These are phyloP conservation scores for Protomyces gravidus DNA, from an alignment of 1,139 yeast species.

Conservation along the genomic window DNA sequence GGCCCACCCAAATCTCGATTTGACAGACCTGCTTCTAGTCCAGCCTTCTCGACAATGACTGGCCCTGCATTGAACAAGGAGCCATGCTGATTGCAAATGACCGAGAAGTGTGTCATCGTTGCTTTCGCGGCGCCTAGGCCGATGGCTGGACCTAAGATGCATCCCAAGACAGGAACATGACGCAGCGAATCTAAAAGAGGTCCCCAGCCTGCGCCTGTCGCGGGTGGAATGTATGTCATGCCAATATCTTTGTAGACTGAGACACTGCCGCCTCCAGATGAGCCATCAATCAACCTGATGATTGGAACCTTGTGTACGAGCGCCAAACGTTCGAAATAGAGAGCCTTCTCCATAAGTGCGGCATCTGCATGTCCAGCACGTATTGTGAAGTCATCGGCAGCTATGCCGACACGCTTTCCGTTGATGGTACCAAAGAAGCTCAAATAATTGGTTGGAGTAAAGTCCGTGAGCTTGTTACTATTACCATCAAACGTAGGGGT, in stretches of 20 bases:
- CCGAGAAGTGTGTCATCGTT: constrained; percentile 22
- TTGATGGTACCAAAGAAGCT: constrained; percentile 15
- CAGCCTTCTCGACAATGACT: constrained; percentile 21
- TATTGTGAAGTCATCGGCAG: constrained; percentile 26
- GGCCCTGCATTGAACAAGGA: constrained; percentile 28
- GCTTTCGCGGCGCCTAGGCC: constrained; percentile 27
- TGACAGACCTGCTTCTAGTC: constrained; percentile 25
- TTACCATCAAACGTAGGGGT: constrained; percentile 15
- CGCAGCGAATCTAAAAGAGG: constrained; percentile 17
- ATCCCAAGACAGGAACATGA: constrained; percentile 19
- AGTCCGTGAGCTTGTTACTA: constrained; percentile 14
- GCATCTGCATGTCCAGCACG: constrained; percentile 27
- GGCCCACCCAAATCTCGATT: constrained; percentile 25
- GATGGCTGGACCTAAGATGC: constrained; percentile 23
- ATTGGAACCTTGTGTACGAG: constrained; percentile 20
- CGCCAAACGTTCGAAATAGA: constrained; percentile 19
- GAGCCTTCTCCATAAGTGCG: constrained; percentile 18
- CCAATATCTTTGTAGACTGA: constrained; percentile 25
- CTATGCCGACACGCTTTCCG: constrained; percentile 21
- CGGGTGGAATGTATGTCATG: constrained; percentile 27
- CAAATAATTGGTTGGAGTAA: constrained; percentile 21
- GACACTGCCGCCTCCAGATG: constrained; percentile 25
- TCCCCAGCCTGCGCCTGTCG: constrained; percentile 24
- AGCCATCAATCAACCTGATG: constrained; percentile 21
- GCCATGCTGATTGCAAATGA: constrained; percentile 13